Percentiles rank a stretch among this genome's conserved stretches.
phyloP scores from a whole-genome alignment of 148 eudicot species.

The Chenopodium album region DNA sequence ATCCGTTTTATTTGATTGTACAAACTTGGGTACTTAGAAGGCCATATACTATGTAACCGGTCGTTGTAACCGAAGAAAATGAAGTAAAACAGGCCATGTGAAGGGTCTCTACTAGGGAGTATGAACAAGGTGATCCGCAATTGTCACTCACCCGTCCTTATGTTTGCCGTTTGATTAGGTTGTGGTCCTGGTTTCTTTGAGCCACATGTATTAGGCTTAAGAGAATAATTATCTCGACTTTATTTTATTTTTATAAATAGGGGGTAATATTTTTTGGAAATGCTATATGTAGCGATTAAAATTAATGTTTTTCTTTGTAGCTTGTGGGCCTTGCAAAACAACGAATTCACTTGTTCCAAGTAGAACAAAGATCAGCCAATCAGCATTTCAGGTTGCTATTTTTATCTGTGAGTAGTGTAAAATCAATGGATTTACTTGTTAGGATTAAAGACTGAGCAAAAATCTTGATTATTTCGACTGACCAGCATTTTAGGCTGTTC shows the following conservation, averaged over 20 bases:
- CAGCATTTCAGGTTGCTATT: neutral
- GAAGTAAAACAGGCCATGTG: slow-evolving; percentile 15
- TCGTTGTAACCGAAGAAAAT: neutral
- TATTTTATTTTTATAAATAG: neutral
- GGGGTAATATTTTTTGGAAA: neutral
- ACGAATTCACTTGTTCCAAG: too few relatives aligned
- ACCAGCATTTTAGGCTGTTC: neutral
- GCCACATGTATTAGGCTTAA: neutral
- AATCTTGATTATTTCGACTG: neutral
- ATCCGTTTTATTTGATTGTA: neutral
- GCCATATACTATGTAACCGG: neutral
- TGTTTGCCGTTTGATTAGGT: neutral
- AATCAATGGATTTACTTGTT: neutral
- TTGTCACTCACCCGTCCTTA: neutral
- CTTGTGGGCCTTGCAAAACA: too few relatives aligned
- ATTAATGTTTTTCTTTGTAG: too few relatives aligned
- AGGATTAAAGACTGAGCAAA: neutral
- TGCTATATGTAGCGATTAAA: neutral
- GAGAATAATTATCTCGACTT: neutral
- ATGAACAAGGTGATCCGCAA: neutral
- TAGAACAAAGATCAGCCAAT: neutral
- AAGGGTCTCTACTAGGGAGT: slow-evolving; percentile 7
- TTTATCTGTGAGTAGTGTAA: neutral
- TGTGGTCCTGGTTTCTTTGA: slow-evolving; percentile 11
- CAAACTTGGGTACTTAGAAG: neutral